phyloP scores from a whole-genome alignment of 805 yeast species.

The Kluyveromyces dobzhanskii region DNA sequence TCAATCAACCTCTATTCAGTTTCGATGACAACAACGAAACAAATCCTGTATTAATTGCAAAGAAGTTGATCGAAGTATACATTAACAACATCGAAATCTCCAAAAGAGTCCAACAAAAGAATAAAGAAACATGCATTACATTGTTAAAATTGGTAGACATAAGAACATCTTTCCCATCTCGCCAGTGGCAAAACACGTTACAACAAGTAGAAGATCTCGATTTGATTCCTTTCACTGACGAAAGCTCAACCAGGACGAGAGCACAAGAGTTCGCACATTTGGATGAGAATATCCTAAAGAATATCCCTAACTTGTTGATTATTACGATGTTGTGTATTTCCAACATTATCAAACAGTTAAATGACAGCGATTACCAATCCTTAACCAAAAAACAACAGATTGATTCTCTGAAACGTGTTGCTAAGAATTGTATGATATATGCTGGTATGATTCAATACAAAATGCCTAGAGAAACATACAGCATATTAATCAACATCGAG shows the following conservation, averaged over 20 bases:
- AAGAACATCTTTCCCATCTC: slow-evolving; percentile 46
- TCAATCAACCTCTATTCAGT: slow-evolving; percentile 44
- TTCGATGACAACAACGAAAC: slow-evolving; percentile 36
- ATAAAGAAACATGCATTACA: slow-evolving; percentile 56
- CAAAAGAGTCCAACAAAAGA: slow-evolving; percentile 42
- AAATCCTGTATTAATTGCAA: slow-evolving; percentile 33
- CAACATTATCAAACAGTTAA: slow-evolving; percentile 40
- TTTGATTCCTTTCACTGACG: slow-evolving; percentile 56
- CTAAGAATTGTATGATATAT: slow-evolving; percentile 84
- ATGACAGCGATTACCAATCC: slow-evolving; percentile 33
- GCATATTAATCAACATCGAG: slow-evolving; percentile 59
- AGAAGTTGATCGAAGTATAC: slow-evolving; percentile 28
- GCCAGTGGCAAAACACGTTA: slow-evolving; percentile 53
- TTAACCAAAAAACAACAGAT: slow-evolving; percentile 46
- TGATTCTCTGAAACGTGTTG: slow-evolving; percentile 48
- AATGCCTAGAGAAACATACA: slow-evolving; percentile 80
- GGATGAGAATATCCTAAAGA: slow-evolving; percentile 67
- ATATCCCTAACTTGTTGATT: slow-evolving; percentile 70
- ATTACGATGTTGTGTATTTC: slow-evolving; percentile 75
- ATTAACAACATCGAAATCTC: slow-evolving; percentile 53
- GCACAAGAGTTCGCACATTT: slow-evolving; percentile 60
- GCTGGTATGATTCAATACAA: slow-evolving; percentile 92
- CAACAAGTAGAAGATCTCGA: slow-evolving; percentile 49
- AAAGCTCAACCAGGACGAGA: slow-evolving; percentile 50
- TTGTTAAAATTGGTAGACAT: slow-evolving; percentile 62